These are phyloP conservation scores for Apiosordaria backusii DNA, from an alignment of 495 filamentous ascomycete genomes.

Conservation along the genomic window DNA sequence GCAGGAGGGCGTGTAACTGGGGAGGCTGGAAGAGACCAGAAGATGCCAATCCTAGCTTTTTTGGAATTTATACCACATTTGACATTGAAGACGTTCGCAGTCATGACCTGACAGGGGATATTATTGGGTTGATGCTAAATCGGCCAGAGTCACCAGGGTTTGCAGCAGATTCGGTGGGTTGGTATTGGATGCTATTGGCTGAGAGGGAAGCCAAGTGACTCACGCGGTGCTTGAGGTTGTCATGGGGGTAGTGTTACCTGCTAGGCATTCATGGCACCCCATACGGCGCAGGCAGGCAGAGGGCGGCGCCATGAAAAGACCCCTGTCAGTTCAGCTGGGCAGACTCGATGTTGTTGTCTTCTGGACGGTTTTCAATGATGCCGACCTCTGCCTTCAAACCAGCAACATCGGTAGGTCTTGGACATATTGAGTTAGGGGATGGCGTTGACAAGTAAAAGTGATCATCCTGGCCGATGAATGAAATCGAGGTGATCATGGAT, in stretches of 20 bases:
- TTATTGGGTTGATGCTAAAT: background rate
- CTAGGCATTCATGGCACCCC: too few relatives aligned
- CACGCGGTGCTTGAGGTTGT: background rate
- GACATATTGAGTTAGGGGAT: too few relatives aligned
- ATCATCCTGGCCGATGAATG: too few relatives aligned
- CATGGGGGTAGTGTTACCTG: background rate
- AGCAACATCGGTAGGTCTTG: too few relatives aligned
- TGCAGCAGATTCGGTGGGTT: background rate
- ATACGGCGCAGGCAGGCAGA: background rate
- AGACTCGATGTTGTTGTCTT: background rate
- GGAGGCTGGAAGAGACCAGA: background rate
- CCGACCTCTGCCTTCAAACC: too few relatives aligned
- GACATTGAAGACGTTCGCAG: background rate
- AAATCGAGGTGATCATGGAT: too few relatives aligned
- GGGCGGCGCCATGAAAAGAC: background rate
- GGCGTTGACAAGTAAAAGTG: too few relatives aligned
- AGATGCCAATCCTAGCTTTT: background rate
- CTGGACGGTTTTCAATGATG: too few relatives aligned
- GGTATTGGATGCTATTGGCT: background rate
- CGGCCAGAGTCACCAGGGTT: background rate
- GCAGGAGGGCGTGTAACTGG: background rate
- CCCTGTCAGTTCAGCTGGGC: background rate
- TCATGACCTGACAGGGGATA: background rate
- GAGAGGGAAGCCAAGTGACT: background rate
- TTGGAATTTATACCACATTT: background rate